Percentiles rank a stretch among this genome's conserved stretches.
These are phyloP conservation scores for Pichia californica DNA, from an alignment of 805 yeast species.

Conservation along the genomic window DNA sequence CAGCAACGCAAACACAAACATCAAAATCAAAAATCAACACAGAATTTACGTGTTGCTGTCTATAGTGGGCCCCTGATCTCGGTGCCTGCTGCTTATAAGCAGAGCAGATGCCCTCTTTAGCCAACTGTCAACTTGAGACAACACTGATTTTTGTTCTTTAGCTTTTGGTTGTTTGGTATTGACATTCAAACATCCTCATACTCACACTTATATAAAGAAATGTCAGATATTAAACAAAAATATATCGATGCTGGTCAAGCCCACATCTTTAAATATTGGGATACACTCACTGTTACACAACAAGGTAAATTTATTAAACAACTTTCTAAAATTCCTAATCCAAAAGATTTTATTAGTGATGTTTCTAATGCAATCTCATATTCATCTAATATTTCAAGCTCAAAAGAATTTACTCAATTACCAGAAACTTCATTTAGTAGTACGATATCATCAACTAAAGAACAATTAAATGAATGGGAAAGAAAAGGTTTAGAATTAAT, in stretches of 20 bases:
- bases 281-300: conserved; percentile 31
- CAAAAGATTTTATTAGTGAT: conserved; percentile 33
- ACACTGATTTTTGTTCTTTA: no score
- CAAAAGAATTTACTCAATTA: conserved; percentile 37
- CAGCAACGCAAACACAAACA: no score
- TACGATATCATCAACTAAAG: conserved; percentile 31
- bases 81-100: no score
- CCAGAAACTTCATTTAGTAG: conserved; percentile 51
- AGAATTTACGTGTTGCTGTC: no score
- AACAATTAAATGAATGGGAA: conserved; percentile 26
- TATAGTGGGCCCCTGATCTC: no score
- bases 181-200: not conserved
- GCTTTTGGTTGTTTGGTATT: no score
- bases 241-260: conserved; percentile 44
- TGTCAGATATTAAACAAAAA: conserved; percentile 11
- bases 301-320: conserved; percentile 35
- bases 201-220: not conserved
- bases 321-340: conserved; percentile 36
- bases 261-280: conserved; percentile 47
- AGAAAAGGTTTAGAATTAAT: conserved; percentile 62
- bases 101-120: no score
- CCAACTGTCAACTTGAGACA: no score
- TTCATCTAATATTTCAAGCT: conserved; percentile 17
- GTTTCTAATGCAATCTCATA: conserved; percentile 42
- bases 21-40: no score